Base-by-base conservation (phyloP, 2,329 filamentous ascomycete species). In the Hypomyces perniciosus region DNA sequence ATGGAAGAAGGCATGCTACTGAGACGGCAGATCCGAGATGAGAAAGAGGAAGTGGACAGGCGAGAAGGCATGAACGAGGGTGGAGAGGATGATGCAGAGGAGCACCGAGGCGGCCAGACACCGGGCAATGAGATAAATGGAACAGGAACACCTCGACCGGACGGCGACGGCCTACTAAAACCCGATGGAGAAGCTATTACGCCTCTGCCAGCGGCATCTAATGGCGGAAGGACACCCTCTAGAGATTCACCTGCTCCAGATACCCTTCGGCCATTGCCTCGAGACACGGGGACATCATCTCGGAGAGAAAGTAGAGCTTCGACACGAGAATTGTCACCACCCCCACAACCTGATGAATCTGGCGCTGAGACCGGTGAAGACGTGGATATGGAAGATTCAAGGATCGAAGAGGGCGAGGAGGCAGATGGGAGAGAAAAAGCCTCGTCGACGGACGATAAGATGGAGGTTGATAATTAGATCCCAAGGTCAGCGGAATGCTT, bases 31-130 rank as follows among this genome's bases (percentile, higher is more conserved):
- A 96, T 97, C 62, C 84, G 90, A 54, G 91, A 96, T 62, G 92
- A 96, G 75, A 95, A 96, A 71, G 91, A 96, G 66, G 90, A 96
- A 69, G 88, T 93, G 0, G 90, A 96, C 69, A 77, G 89, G 39
- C 80, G 90, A 49, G 90, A 95, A 67, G 90, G 89, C 30, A 90
- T 90, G 82, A 80, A 82, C 51, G 83, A 83, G 57, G 84, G 83
- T 44, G 80, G 75, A 12, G 84, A 85, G 58, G 83, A 84, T 30
- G 76, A 77, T 10, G 78, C 68, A 5, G 78, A 78, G 49, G 68
- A 68, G 4, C 67, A 71, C 26, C 63, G 68, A 31, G 71, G 68
- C 2, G 78, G 73, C 8, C 71, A 73, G 41, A 81, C 77, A 35
- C 78, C 79, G 2, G 64, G 72, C 48, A 71, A 72, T 31, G 78